Base-by-base conservation (phyloP, 139 green algal genomes). In the Coccomyxa sp. region DNA sequence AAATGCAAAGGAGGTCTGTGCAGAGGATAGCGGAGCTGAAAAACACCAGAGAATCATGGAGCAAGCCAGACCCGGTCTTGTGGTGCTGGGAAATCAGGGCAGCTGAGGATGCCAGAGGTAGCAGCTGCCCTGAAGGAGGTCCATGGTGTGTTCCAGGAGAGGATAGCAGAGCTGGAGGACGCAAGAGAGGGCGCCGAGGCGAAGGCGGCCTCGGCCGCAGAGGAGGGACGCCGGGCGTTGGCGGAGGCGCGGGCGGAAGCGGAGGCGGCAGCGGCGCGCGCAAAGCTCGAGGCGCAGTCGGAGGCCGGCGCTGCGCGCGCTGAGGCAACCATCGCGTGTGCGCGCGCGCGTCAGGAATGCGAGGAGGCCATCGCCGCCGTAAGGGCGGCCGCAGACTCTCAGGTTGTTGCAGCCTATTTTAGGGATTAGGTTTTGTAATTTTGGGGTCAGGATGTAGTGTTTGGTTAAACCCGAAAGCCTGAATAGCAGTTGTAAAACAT, bases 191-290 rank as follows among this genome's bases (percentile, higher is more conserved):
- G 18, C 18, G 63, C 63, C 63, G 63, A 71, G 63, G 63, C 63
- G 9, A 21, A 71, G 9, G 63, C 63, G 21, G 63, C 63, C 21
- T 9, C 63, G 21, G 21, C 63, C 9, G 18, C 4, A 9, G 63
- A 71, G 63, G 63, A 71, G 63, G 63, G 18, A 21, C 18, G 63
- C 18, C 63, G 21, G 7, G 21, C 18, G 18, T 1, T 78, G n/a
- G 71, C 27, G 10, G 25, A 16, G 27, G 17, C 14, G 21, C 71
- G 14, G 86, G 79, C 57, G 78, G n/a, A 68, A 77, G 67, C 76
- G 76, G 59, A 80, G 85, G 77, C 82, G 85, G 84, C 58, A 82
- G 68, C 57, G 79, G 17, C 63, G 18, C 18, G 63, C 18, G 63
- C 63, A 21, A 71, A 25, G 63, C 18, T 28, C 18, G 63, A 71